A percentile compares a stretch with the other conserved stretches of the same genome.
Evolutionary conservation across 2,329 filamentous ascomycete species (phyloP).

Genomic region (Phoma sp.): DNA sequence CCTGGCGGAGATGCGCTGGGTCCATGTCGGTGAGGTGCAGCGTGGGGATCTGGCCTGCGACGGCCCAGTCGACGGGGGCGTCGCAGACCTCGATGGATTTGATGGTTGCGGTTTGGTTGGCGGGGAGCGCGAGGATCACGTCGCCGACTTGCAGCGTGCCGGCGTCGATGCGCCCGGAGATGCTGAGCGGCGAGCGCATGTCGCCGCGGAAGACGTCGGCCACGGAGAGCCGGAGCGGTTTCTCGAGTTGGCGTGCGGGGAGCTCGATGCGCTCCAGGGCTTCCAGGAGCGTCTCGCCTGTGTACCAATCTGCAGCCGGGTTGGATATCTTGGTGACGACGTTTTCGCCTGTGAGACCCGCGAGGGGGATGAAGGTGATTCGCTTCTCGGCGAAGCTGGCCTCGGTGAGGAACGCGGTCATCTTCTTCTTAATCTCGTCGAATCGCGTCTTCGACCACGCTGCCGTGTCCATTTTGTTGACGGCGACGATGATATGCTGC

Average conservation of each 20-base stretch:
- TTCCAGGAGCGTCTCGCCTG: slow-evolving; percentile 76
- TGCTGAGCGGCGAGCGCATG: slow-evolving; percentile 78
- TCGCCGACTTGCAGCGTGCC: slow-evolving; percentile 88
- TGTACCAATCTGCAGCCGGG: slow-evolving; percentile 72
- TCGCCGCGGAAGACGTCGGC: slow-evolving; percentile 84
- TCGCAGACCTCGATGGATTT: slow-evolving; percentile 81
- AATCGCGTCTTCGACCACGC: slow-evolving; percentile 84
- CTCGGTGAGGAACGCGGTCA: slow-evolving; percentile 79
- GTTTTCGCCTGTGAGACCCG: slow-evolving; percentile 88
- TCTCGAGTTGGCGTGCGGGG: slow-evolving; percentile 71
- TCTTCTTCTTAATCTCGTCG: slow-evolving; percentile 81
- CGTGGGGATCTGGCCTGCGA: slow-evolving; percentile 86
- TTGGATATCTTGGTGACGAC: slow-evolving; percentile 67
- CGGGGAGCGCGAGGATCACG: slow-evolving; percentile 77
- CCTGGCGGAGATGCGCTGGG: slow-evolving; percentile 74
- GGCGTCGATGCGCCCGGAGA: slow-evolving; percentile 84
- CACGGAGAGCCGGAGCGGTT: slow-evolving; percentile 84
- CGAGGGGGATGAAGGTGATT: slow-evolving; percentile 86
- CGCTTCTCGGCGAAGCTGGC: slow-evolving; percentile 84
- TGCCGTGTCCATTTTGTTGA: slow-evolving; percentile 94
- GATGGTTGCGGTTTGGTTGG: slow-evolving; percentile 78
- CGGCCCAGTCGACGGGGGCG: slow-evolving; percentile 80
- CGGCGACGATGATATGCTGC: slow-evolving; percentile 82
- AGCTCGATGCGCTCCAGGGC: slow-evolving; percentile 85
- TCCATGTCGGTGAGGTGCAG: slow-evolving; percentile 88